Percentiles rank a stretch among this genome's conserved stretches.
phyloP scores from a whole-genome alignment of 1,284 basidiomycete genomes.

The Ustilago trichophora region DNA sequence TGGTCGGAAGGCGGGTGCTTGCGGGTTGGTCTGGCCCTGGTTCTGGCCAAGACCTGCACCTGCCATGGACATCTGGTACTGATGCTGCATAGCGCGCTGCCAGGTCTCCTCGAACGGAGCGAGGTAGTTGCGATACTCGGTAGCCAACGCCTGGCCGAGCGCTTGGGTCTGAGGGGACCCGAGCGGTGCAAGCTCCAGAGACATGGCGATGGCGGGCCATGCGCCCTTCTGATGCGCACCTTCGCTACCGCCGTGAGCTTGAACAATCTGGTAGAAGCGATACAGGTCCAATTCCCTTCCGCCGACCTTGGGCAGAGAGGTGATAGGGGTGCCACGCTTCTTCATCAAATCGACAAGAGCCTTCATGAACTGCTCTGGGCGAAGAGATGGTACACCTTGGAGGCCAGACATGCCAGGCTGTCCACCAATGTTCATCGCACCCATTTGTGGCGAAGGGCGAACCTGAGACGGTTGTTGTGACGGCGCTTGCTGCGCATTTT shows the following conservation, averaged over 20 bases:
- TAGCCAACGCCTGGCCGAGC: conserved; percentile 47
- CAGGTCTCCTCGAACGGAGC: conserved; percentile 62
- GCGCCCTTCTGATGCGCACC: conserved; percentile 54
- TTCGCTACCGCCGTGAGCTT: conserved; percentile 60
- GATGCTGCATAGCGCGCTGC: conserved; percentile 60
- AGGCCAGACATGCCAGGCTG: conserved; percentile 34
- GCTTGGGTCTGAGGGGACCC: conserved; percentile 53
- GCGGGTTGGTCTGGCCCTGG: conserved; percentile 22
- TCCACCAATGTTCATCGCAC: conserved; percentile 17
- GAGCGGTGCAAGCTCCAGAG: conserved; percentile 51
- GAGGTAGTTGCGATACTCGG: conserved; percentile 55
- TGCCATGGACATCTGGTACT: conserved; percentile 57
- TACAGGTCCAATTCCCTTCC: conserved; percentile 58
- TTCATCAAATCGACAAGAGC: conserved; percentile 58
- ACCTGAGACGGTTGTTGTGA: conserved; percentile 34
- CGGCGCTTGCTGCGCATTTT: conserved; percentile 22
- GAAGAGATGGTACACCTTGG: conserved; percentile 39
- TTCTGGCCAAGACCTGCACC: conserved; percentile 26
- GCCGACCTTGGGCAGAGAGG: conserved; percentile 48
- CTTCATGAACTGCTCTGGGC: conserved; percentile 61
- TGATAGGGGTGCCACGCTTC: conserved; percentile 56
- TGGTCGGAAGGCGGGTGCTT: conserved; percentile 26
- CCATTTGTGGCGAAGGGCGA: conserved; percentile 43
- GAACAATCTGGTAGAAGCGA: conserved; percentile 59
- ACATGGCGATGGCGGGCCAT: conserved; percentile 57